phyloP scores from a whole-genome alignment of 1,284 basidiomycete genomes.

The Sphaerobolus stellatus region DNA sequence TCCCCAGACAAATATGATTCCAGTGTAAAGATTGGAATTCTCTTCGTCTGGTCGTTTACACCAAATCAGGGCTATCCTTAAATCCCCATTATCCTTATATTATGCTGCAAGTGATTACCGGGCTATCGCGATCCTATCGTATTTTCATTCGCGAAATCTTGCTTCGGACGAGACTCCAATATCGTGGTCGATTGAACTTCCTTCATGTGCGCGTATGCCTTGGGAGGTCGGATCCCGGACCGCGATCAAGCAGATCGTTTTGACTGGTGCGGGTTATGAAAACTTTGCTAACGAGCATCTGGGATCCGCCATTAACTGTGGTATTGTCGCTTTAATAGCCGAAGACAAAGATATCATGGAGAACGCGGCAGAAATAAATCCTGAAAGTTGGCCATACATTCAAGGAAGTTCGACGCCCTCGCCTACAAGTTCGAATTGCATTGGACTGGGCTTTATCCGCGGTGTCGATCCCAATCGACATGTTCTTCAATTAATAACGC shows the following conservation, averaged over 20 bases:
- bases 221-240: constrained; percentile 58
- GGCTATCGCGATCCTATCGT: constrained; percentile 72
- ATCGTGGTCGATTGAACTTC: constrained; percentile 68
- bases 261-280: constrained; percentile 71
- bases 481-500: constrained; percentile 72
- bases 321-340: constrained; percentile 73
- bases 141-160: constrained; percentile 77
- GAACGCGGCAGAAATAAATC: neutral
- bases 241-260: constrained; percentile 60
- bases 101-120: constrained; percentile 77
- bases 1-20: too few relatives aligned
- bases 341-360: constrained; percentile 41
- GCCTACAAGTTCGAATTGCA: constrained; percentile 56
- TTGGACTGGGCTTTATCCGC: constrained; percentile 75
- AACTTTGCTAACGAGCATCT: constrained; percentile 72
- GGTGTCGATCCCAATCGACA: constrained; percentile 36
- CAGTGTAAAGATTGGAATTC: constrained; percentile 5
- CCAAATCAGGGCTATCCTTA: constrained; percentile 23
- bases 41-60: constrained; percentile 25
- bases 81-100: constrained; percentile 40
- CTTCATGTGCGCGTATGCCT: constrained; percentile 68
- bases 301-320: constrained; percentile 72
- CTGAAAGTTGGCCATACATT: constrained; percentile 51
- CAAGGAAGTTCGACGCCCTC: constrained; percentile 54
- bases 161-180: constrained; percentile 9